These are phyloP conservation scores for Mycosarcoma maydis DNA, from an alignment of 1,284 basidiomycete species.

Conservation along the genomic window DNA sequence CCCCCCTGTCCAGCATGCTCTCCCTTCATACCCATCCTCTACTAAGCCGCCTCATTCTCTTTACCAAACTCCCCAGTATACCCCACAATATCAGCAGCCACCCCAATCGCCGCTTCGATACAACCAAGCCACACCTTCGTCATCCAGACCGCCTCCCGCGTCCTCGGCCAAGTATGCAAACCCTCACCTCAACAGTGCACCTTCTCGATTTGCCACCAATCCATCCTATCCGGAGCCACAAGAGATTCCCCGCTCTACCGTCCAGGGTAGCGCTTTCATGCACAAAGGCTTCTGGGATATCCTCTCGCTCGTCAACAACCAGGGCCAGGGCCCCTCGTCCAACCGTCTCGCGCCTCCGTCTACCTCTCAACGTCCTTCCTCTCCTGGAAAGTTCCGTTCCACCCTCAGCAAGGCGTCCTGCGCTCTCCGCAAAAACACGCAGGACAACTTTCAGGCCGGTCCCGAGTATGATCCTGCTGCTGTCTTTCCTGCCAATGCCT, in stretches of 20 bases:
- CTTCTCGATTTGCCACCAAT: slow-evolving; percentile 36
- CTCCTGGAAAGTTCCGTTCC: slow-evolving; percentile 42
- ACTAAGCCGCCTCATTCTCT: slow-evolving; percentile 4
- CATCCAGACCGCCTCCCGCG: slow-evolving; percentile 31
- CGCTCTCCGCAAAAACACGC: slow-evolving; percentile 35
- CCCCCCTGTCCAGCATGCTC: slow-evolving; percentile 9
- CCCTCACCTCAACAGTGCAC: slow-evolving; percentile 35
- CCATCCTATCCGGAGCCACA: slow-evolving; percentile 25
- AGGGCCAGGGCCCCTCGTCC: slow-evolving; percentile 15
- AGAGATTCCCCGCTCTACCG: slow-evolving; percentile 29
- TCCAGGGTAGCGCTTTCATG: slow-evolving; percentile 59
- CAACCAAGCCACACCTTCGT: slow-evolving; percentile 2
- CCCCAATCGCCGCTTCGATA: slow-evolving; percentile 18
- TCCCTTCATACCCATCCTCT: slow-evolving; percentile 7
- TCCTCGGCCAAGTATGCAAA: slow-evolving; percentile 44
- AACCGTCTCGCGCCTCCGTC: slow-evolving; percentile 33
- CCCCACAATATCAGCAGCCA: slow-evolving; percentile 12
- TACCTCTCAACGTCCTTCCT: slow-evolving; percentile 27
- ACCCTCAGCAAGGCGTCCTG: slow-evolving; percentile 56
- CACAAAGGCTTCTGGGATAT: slow-evolving; percentile 65
- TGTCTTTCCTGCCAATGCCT: slow-evolving; percentile 5
- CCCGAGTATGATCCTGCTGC: slow-evolving; percentile 33
- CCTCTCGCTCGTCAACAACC: slow-evolving; percentile 59
- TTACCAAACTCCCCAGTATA: slow-evolving; percentile 18
- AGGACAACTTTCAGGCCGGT: slow-evolving; percentile 40